Base-by-base conservation (phyloP, 805 yeast genomes). In the Lipomyces chichibuensis region DNA sequence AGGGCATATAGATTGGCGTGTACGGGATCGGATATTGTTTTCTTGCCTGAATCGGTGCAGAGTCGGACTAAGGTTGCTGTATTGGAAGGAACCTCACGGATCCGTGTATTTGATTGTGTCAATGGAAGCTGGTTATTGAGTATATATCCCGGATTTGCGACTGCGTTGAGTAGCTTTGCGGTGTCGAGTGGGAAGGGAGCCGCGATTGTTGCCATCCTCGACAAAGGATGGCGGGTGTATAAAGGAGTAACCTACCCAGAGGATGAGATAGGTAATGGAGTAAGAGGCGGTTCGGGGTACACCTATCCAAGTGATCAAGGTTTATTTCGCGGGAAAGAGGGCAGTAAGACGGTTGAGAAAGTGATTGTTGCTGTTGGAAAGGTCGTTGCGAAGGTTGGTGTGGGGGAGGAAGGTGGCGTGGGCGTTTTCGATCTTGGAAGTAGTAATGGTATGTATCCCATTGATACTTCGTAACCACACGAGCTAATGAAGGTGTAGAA, bases 271-370 rank as follows among this genome's bases (percentile, higher is more conserved):
- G 52, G 35, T 3, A 11, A 23, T 13, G 52, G 27, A n/a, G 9
- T 57, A 6, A 39, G 60, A 20, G 60, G 60, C 23, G 60, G 60
- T n/a, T 33, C 60, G 39, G 60, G 60, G 52, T 57, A 57, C 35
- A 57, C 60, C 14, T 33, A 35, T n/a, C 51, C 60, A 9, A 37
- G 32, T 37, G 60, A 25, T 35, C 43, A 29, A 7, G 60, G 60
- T 13, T 20, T 23, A 20, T 35, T 57, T 5, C 49, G 60, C 14
- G 60, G 52, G 2, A 46, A 29, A 20, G 52, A 17, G 14, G 52
- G 39, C 9, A 13, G 14, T 9, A 37, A 3, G 20, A 11, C 32
- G 13, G 23, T 37, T 14, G 53, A 8, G 29, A 57, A 23, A 9
- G 43, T 25, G 20, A n/a, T 59, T 9, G 39, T 23, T 7, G 23